Percentiles rank a stretch among this genome's conserved stretches.
Evolutionary conservation across 2,329 filamentous ascomycete genomes (phyloP).

Genomic region (Nannizziopsis barbatae): DNA sequence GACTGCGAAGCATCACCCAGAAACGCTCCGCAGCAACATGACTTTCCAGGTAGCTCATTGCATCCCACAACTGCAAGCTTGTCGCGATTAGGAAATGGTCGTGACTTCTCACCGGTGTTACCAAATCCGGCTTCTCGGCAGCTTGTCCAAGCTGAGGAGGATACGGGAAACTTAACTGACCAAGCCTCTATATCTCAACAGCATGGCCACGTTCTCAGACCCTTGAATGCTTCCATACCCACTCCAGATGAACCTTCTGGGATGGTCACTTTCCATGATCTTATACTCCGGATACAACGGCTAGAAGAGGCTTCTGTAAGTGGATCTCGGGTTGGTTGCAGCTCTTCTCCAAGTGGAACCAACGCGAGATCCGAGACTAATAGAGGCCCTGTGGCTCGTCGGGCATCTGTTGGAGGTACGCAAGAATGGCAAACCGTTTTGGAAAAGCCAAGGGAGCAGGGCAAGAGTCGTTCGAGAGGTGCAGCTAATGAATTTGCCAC

Average conservation of each 20-base stretch:
- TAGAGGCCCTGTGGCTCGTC: constrained; percentile 1
- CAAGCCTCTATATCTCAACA: too few species aligned
- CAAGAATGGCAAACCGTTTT: constrained; percentile 8
- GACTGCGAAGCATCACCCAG: not conserved
- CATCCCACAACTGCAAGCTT: not conserved
- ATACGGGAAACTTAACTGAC: too few species aligned
- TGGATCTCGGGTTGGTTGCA: not conserved
- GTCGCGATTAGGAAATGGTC: too few species aligned
- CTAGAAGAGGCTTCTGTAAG: constrained; percentile 6
- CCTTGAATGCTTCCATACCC: not conserved
- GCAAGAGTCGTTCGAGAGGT: constrained; percentile 5
- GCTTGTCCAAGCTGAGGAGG: too few species aligned
- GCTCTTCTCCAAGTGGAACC: not conserved
- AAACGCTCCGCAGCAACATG: not conserved
- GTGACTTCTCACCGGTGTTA: too few species aligned
- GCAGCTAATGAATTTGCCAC: constrained; percentile 3
- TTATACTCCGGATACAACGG: constrained; percentile 8
- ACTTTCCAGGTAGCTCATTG: not conserved
- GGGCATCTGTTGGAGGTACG: not conserved
- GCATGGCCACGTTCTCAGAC: too few species aligned
- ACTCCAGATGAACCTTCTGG: not conserved
- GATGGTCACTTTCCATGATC: not conserved
- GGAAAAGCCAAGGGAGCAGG: constrained; percentile 6
- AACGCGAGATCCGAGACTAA: not conserved
- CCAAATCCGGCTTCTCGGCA: too few species aligned